Conservation (phyloP, 768 basidiomycete species). For the Lactarius pseudohatsudake region DNA sequence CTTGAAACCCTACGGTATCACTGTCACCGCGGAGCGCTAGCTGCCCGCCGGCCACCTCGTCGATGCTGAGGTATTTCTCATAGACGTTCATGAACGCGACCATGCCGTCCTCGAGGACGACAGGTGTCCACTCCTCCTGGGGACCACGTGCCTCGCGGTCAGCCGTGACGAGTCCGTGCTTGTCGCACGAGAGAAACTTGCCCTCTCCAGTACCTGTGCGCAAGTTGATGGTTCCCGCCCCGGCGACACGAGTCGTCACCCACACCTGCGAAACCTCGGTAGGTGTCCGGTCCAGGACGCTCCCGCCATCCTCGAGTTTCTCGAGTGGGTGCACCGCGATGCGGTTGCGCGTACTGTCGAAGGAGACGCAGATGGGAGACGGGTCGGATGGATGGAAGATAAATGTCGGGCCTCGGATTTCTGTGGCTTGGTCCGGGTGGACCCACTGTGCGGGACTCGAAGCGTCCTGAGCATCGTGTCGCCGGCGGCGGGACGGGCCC, state of each 20-base stretch:
- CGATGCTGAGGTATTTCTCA: slow-evolving; percentile 82
- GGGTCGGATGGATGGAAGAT: slow-evolving; percentile 81
- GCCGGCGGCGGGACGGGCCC: slow-evolving; percentile 44
- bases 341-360: slow-evolving; percentile 70
- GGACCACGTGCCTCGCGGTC: slow-evolving; percentile 88
- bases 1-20: slow-evolving; percentile 80
- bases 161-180: slow-evolving; percentile 79
- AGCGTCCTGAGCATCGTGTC: slow-evolving; percentile 56
- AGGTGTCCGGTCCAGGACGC: slow-evolving; percentile 65
- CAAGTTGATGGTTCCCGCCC: slow-evolving; percentile 80
- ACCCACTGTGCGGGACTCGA: slow-evolving; percentile 79
- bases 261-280: slow-evolving; percentile 87
- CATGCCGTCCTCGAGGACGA: slow-evolving; percentile 81
- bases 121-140: slow-evolving; percentile 92
- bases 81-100: slow-evolving; percentile 86
- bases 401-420: slow-evolving; percentile 88
- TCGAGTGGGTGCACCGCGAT: slow-evolving; percentile 66
- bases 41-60: slow-evolving; percentile 83
- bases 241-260: slow-evolving; percentile 86
- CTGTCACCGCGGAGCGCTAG: slow-evolving; percentile 80
- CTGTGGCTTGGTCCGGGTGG: slow-evolving; percentile 61
- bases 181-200: slow-evolving; percentile 87
- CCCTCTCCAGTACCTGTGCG: slow-evolving; percentile 86
- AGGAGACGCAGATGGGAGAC: slow-evolving; percentile 72
- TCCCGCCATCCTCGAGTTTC: slow-evolving; percentile 53